Evolutionary conservation across 2,329 filamentous ascomycete species (phyloP).

Genomic region (Pleochaeta shiraiana): DNA sequence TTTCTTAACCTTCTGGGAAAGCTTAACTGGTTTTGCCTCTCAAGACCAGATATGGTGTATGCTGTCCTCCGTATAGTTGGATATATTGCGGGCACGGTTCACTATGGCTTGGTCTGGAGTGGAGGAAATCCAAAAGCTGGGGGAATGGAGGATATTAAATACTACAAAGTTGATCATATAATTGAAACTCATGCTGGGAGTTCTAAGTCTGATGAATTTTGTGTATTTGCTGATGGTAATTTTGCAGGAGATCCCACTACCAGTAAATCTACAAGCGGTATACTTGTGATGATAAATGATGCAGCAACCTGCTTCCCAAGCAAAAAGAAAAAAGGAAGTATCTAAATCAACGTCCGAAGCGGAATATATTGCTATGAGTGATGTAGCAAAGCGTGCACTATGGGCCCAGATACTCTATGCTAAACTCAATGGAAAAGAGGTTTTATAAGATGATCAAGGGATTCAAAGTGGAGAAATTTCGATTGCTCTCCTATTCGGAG

Average conservation of each 20-base stretch:
- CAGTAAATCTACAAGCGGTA: neutral
- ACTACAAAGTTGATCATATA: neutral
- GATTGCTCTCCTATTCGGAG: neutral
- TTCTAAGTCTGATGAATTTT: neutral
- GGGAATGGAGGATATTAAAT: neutral
- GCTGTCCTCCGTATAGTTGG: neutral
- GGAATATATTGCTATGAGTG: neutral
- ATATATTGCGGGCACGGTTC: neutral
- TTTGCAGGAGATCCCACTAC: neutral
- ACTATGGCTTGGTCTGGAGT: neutral
- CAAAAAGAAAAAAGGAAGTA: neutral
- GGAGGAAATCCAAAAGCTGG: neutral
- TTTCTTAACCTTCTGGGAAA: neutral
- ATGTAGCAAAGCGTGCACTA: neutral
- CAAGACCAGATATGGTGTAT: neutral
- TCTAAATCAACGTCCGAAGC: neutral
- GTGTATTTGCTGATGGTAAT: neutral
- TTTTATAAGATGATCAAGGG: neutral
- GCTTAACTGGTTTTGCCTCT: neutral
- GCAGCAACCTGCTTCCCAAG: neutral
- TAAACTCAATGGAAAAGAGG: neutral
- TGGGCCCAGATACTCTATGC: neutral
- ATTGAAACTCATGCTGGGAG: neutral
- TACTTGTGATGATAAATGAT: neutral
- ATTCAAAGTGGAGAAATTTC: neutral